phyloP scores from a whole-genome alignment of 148 eudicot species.

The Arbutus unedo region DNA sequence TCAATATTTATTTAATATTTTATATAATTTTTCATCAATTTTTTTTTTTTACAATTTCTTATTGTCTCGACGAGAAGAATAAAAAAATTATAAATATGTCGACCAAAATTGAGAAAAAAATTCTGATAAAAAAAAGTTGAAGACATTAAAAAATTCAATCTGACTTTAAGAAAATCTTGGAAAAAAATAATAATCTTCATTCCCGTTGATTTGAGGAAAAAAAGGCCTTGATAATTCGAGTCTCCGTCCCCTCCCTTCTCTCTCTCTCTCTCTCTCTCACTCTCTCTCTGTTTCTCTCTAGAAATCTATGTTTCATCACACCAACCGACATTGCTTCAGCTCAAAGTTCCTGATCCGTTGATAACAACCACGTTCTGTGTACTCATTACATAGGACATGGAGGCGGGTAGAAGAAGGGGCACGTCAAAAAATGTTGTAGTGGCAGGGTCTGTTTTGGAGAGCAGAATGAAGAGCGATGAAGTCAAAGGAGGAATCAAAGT shows the following conservation, averaged over 20 bases:
- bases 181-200: too few species aligned
- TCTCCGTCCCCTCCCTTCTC: not conserved
- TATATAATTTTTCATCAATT: too few species aligned
- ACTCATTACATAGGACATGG: slow-evolving; percentile 24
- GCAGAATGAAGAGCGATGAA: slow-evolving; percentile 47
- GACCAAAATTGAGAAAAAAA: too few species aligned
- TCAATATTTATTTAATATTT: too few species aligned
- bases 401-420: slow-evolving; percentile 26
- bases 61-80: too few species aligned
- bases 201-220: too few species aligned
- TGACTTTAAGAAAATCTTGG: too few species aligned
- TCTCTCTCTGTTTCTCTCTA: not conserved
- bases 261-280: slow-evolving; percentile 2
- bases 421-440: slow-evolving; percentile 25
- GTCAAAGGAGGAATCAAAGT: slow-evolving; percentile 49
- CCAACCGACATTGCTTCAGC: slow-evolving; percentile 38
- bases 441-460: slow-evolving; percentile 63
- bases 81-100: too few species aligned
- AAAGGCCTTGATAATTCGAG: too few species aligned
- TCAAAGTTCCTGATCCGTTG: slow-evolving; percentile 31
- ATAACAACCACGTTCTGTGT: slow-evolving; percentile 17
- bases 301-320: slow-evolving; percentile 26
- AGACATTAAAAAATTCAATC: too few species aligned
- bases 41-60: too few species aligned
- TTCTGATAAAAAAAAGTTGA: too few species aligned